These are phyloP conservation scores for Luzula sylvatica DNA, from an alignment of 176 grass and related monocot species.

Conservation along the genomic window DNA sequence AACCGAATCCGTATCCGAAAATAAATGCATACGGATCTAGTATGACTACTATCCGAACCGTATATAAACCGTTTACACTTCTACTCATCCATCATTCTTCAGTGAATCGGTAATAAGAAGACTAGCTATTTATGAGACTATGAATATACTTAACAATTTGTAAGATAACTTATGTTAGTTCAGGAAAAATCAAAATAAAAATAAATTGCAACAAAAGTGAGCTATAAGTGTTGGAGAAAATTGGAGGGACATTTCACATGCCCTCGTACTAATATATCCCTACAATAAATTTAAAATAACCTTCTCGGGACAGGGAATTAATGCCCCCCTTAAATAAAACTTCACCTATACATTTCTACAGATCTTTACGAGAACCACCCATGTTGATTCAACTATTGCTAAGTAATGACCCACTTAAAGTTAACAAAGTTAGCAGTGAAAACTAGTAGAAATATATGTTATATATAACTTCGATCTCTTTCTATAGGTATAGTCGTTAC, in stretches of 20 bases:
- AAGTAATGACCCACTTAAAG: not conserved
- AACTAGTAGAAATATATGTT: not conserved
- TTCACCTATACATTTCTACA: not conserved
- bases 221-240: no score
- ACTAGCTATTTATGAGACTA: no score
- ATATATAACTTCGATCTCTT: not conserved
- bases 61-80: no score
- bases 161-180: no score
- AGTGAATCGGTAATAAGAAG: no score
- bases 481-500: not conserved
- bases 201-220: no score
- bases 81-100: no score
- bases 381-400: not conserved
- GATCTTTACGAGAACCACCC: not conserved
- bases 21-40: no score
- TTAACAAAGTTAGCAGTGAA: not conserved
- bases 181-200: no score
- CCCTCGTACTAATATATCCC: constrained; percentile 1
- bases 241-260: constrained; percentile 4
- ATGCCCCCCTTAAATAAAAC: constrained; percentile 1
- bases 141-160: no score
- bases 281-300: not conserved
- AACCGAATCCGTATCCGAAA: no score
- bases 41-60: no score
- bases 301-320: constrained; percentile 9